Conservation (phyloP, 768 basidiomycete genomes). For the Russula sp. region DNA sequence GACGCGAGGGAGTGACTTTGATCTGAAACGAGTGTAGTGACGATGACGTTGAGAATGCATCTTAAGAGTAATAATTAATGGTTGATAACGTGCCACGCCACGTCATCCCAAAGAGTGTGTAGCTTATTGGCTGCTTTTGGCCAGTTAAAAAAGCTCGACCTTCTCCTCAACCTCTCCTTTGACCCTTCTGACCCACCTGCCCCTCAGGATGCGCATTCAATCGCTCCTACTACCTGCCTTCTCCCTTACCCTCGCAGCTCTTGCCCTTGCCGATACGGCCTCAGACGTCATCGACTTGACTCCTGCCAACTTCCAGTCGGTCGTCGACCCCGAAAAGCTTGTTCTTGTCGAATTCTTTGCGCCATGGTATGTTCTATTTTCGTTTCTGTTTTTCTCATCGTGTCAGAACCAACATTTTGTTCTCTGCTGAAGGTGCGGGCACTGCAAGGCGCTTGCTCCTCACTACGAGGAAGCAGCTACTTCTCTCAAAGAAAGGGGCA, state of each 20-base stretch:
- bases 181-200: conserved; percentile 16
- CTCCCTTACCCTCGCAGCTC: conserved; percentile 45
- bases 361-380: conserved; percentile 49
- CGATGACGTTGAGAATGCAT: not conserved
- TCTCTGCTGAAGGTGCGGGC: conserved; percentile 64
- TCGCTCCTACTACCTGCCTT: conserved; percentile 42
- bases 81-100: not conserved
- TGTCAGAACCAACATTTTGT: not conserved
- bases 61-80: not conserved
- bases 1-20: conserved; percentile 64
- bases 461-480: conserved; percentile 95
- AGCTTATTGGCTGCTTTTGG: not conserved
- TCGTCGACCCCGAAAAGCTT: conserved; percentile 58
- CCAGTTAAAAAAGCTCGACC: not conserved
- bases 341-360: conserved; percentile 95
- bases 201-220: conserved; percentile 61
- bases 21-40: conserved; percentile 30
- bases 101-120: not conserved
- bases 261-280: conserved; percentile 45
- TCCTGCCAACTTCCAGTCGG: conserved; percentile 55
- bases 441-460: conserved; percentile 92
- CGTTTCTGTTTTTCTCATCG: not conserved
- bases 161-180: not conserved
- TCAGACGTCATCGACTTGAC: conserved; percentile 83
- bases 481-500: conserved; percentile 78